Evolutionary conservation across 164 flowering plant species (phyloP).

Genomic region (Berberis thunbergii): DNA sequence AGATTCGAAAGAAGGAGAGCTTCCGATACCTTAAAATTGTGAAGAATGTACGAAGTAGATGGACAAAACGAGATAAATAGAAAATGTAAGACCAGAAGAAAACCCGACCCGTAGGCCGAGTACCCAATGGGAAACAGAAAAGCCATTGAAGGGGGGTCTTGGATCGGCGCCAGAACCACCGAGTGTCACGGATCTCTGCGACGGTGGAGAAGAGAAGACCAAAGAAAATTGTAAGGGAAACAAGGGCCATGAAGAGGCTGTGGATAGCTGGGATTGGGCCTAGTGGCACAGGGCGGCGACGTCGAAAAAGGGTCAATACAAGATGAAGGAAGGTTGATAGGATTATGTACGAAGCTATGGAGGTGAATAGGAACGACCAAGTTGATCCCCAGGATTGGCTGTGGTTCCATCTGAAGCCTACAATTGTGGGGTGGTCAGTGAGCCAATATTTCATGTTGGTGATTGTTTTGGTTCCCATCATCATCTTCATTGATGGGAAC

Average conservation of each 20-base stretch:
- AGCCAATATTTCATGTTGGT: conserved; percentile 32
- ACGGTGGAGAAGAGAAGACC: conserved; percentile 58
- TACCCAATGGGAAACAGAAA: conserved; percentile 83
- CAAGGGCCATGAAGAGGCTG: conserved; percentile 47
- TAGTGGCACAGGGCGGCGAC: conserved; percentile 39
- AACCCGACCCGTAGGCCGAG: conserved; percentile 76
- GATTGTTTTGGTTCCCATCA: not conserved
- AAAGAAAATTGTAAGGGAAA: conserved; percentile 49
- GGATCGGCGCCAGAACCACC: conserved; percentile 70
- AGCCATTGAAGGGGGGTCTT: conserved; percentile 75
- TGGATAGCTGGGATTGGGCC: conserved; percentile 70
- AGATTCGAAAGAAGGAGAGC: conserved; percentile 38
- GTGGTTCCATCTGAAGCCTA: conserved; percentile 67
- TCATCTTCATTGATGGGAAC: not conserved
- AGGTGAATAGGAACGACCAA: conserved; percentile 68
- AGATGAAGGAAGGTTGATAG: conserved; percentile 39
- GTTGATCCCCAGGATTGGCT: conserved; percentile 67
- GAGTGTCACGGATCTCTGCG: conserved; percentile 75
- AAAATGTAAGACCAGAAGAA: conserved; percentile 87
- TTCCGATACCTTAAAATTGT: conserved; percentile 38
- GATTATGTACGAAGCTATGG: conserved; percentile 42
- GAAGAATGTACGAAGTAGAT: conserved; percentile 43
- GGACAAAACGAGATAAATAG: conserved; percentile 70
- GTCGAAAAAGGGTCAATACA: conserved; percentile 21
- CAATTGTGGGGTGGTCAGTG: conserved; percentile 67